A percentile compares a stretch with the other conserved stretches of the same genome.
Conservation (phyloP, 768 basidiomycete genomes). For the Agaricus sinodeliciosus region DNA sequence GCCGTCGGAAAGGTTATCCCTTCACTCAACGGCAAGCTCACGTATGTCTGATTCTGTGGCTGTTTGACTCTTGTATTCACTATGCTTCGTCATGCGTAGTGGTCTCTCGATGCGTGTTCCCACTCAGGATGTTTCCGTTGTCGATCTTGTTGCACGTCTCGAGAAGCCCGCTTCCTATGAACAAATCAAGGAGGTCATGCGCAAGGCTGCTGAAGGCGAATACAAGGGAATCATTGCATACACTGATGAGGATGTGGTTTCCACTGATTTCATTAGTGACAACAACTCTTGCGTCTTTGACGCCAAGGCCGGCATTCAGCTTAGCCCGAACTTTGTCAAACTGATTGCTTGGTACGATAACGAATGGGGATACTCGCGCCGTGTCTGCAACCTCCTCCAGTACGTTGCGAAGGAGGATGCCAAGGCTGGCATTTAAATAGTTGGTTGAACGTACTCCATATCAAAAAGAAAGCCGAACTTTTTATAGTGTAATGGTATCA, state of each 20-base stretch:
- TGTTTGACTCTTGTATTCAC: background rate
- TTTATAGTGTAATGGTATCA: constrained; percentile 7
- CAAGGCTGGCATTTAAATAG: constrained; percentile 21
- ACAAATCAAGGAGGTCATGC: constrained; percentile 81
- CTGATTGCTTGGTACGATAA: constrained; percentile 95
- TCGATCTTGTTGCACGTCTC: constrained; percentile 91
- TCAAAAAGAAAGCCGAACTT: background rate
- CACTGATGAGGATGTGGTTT: constrained; percentile 92
- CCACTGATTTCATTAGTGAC: constrained; percentile 86
- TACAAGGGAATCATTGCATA: constrained; percentile 78
- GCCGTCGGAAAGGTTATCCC: constrained; percentile 99
- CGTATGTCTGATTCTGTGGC: constrained; percentile 39
- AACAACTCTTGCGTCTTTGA: constrained; percentile 87
- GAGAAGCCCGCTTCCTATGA: constrained; percentile 85
- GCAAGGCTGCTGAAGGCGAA: constrained; percentile 65
- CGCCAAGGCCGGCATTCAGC: constrained; percentile 85
- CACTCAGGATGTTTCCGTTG: constrained; percentile 93
- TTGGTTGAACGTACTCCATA: background rate
- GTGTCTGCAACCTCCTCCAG: constrained; percentile 85
- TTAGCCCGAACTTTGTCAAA: constrained; percentile 94
- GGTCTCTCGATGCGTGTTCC: constrained; percentile 98
- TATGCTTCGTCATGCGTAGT: constrained; percentile 28
- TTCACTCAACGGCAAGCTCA: constrained; percentile 93
- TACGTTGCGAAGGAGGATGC: constrained; percentile 74
- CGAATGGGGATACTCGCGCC: constrained; percentile 91